Evolutionary conservation across 2,329 filamentous ascomycete species (phyloP).

Genomic region (Neoscytalidium dimidiatum): DNA sequence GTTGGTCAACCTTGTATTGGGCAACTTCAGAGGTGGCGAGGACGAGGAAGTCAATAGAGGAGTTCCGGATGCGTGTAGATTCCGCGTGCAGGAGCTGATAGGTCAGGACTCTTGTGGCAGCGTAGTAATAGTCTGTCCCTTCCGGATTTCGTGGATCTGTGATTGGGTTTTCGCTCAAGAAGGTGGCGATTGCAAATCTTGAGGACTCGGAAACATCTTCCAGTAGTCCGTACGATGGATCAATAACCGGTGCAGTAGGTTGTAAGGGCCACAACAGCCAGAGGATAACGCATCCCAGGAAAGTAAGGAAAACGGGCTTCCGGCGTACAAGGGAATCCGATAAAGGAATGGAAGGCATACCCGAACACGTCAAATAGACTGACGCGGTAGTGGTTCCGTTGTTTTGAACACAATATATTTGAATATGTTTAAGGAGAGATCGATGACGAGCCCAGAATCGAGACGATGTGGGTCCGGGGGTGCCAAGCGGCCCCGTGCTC

Average conservation of each 20-base stretch:
- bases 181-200: slow-evolving; percentile 39
- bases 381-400: background rate
- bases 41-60: slow-evolving; percentile 38
- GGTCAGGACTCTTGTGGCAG: slow-evolving; percentile 31
- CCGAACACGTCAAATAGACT: background rate
- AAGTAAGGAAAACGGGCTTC: background rate
- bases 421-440: slow-evolving; percentile 5
- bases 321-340: background rate
- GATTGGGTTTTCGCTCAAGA: slow-evolving; percentile 35
- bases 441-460: background rate
- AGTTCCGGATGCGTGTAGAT: slow-evolving; percentile 27
- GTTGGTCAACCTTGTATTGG: slow-evolving; percentile 31
- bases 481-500: background rate
- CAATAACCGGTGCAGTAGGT: background rate
- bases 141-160: slow-evolving; percentile 19
- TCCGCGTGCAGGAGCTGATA: slow-evolving; percentile 33
- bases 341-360: slow-evolving; percentile 1
- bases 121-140: slow-evolving; percentile 33
- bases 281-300: background rate
- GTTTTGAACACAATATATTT: background rate
- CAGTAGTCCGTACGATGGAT: slow-evolving; percentile 13
- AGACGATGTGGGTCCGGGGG: background rate
- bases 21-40: slow-evolving; percentile 37
- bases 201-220: slow-evolving; percentile 12
- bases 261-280: background rate